phyloP scores from a whole-genome alignment of 768 basidiomycete species.

The Russula abietina region DNA sequence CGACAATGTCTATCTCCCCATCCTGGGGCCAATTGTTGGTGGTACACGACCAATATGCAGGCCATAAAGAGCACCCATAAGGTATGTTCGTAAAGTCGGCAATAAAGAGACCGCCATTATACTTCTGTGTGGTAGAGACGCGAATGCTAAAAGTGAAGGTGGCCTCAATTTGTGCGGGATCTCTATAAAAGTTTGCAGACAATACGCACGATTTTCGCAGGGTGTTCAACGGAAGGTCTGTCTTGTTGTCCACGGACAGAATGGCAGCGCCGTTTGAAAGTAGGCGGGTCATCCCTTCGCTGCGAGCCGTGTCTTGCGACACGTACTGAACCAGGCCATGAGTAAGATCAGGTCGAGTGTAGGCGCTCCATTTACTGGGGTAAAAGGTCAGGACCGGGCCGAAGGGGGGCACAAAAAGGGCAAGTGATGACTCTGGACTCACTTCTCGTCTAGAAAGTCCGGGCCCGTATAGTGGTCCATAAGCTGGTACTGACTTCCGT shows the following conservation, averaged over 20 bases:
- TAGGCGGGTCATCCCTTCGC: neutral
- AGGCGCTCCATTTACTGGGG: constrained; percentile 7
- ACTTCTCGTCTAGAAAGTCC: neutral
- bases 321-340: neutral
- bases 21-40: neutral
- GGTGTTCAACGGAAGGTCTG: constrained; percentile 5
- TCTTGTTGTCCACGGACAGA: constrained; percentile 3
- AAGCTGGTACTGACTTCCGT: neutral
- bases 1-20: constrained; percentile 32
- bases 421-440: neutral
- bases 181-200: neutral
- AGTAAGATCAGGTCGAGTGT: neutral
- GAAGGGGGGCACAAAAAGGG: neutral
- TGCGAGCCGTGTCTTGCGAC: neutral
- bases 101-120: neutral
- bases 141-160: neutral
- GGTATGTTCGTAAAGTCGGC: neutral
- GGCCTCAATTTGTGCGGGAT: neutral
- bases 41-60: neutral
- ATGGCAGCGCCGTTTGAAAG: neutral
- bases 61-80: neutral
- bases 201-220: constrained; percentile 16
- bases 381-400: neutral
- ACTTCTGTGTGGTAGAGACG: neutral
- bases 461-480: neutral